Evolutionary conservation across 495 filamentous ascomycete species (phyloP), one percentile per base, ranked within the genome.

Genomic region (Aspergillus wentii): DNA sequence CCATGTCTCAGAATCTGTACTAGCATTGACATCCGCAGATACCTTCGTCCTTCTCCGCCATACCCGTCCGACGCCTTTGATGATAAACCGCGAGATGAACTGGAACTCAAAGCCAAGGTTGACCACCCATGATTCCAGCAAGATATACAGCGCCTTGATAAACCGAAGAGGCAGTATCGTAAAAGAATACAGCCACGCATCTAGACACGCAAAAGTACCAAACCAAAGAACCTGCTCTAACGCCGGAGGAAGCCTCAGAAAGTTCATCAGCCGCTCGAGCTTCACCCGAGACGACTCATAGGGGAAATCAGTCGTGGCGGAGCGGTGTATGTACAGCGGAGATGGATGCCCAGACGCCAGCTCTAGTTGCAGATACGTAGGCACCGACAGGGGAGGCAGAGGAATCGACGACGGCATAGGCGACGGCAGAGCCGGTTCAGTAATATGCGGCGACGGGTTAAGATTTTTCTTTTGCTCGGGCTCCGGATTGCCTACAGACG

Each of bases 251-350:
- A 97, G 68, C 14, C 87, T 62, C 6, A 97, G 64, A 57, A 95
- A 91, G 55, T 97, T 95, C 40, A 83, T 68, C n/a, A 99, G 71
- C 31, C 92, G 79, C 54, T 97, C 89, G 37, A 97, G 82, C 52
- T 95, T 96, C 49, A 95, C 74, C n/a, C 82, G 82, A n/a, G 87
- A 88, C 14, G 92, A 95, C 62, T 99, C 92, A 61, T 95, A 96
- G 0, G 88, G 87, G 32, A 88, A 78, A 40, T 96, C 88, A 32
- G 69, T 75, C 17, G 80, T 72, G 8, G 64, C 54, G 2, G 86
- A 79, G 40, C 83, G 80, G 53, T 94, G 80, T 31, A 96, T 94
- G 50, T 94, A 96, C 36, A 94, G 61, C 2, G 88, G 87, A 30
- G 87, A 92, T 3, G 89, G 89, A 18, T 79, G 72, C 29, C 85